Conservation (phyloP, 192 early-diverging fungal genomes). For the Rhizophagus sp. region DNA sequence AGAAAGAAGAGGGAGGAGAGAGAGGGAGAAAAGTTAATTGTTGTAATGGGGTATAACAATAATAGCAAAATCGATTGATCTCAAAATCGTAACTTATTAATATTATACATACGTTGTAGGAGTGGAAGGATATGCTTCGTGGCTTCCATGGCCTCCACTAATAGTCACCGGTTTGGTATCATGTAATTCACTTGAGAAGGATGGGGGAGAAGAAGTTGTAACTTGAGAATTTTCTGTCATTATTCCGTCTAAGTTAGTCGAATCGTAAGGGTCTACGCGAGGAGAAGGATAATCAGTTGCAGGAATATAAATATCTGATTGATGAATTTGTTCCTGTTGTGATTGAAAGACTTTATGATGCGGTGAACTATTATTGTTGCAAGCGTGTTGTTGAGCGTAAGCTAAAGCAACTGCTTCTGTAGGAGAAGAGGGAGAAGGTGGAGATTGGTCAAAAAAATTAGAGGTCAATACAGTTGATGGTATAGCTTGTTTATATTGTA, state of each 20-base stretch:
- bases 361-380: neutral
- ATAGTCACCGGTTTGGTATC: constrained; percentile 1
- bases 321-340: neutral
- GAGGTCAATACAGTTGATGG: neutral
- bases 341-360: neutral
- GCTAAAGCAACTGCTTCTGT: neutral
- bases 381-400: neutral
- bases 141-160: neutral
- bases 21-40: no score
- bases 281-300: constrained; percentile 7
- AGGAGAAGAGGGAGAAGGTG: neutral
- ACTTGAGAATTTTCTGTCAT: neutral
- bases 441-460: neutral
- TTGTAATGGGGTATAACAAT: no score
- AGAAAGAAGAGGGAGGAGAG: neutral
- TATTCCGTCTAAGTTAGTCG: neutral
- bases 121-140: neutral
- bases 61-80: no score
- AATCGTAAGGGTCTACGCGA: constrained; percentile 1
- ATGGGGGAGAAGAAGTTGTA: neutral
- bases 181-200: neutral
- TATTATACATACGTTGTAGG: neutral
- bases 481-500: neutral
- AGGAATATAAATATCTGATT: neutral
- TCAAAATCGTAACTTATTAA: neutral